Evolutionary conservation across 2,329 filamentous ascomycete genomes (phyloP), one percentile per base, ranked within the genome.

Genomic region (Penicillium decumbens): DNA sequence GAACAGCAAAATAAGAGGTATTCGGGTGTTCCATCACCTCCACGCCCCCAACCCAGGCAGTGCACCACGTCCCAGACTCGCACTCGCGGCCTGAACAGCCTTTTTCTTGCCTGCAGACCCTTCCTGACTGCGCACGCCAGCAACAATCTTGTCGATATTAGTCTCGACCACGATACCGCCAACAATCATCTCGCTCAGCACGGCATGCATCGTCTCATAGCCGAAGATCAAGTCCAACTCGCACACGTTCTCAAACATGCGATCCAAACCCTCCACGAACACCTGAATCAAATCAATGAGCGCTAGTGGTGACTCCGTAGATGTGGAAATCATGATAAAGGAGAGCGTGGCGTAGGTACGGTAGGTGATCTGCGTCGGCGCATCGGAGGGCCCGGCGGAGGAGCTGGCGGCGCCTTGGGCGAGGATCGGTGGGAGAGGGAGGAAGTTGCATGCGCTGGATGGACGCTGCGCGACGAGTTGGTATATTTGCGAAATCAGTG

Each of bases 141-240:
- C 81, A 4, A 96, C 88, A 47, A 97, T 93, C 68, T 85, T 85
- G 50, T 95, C 90, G 53, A 95, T 73, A 62, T 86, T 89, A 28
- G 92, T 96, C 75, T 97, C 92, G 23, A 97, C 84, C 13, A 97
- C 92, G 12, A 96, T 89, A 1, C 92, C 92, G 12, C 92, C 92
- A 13, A 95, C 88, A 49, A 97, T 87, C 89, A 97, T 95, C 77
- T 97, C 92, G 50, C 84, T 85, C 8, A 97, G 76, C 13, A 90
- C 84, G 7, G 92, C 88, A 75, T 98, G 93, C 63, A 98, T 78
- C 13, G 90, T 95, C 79, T 98, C 93, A 63, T 95, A 98, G 69
- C 97, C 97, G 77, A 98, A 98, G 70, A 98, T 98, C 60, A 98
- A 80, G 71, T 98, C 91, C 48, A 98, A 78, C 76, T 98, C 93